Evolutionary conservation across 805 yeast genomes (phyloP).

Genomic region (Lipomyces anomalus): DNA sequence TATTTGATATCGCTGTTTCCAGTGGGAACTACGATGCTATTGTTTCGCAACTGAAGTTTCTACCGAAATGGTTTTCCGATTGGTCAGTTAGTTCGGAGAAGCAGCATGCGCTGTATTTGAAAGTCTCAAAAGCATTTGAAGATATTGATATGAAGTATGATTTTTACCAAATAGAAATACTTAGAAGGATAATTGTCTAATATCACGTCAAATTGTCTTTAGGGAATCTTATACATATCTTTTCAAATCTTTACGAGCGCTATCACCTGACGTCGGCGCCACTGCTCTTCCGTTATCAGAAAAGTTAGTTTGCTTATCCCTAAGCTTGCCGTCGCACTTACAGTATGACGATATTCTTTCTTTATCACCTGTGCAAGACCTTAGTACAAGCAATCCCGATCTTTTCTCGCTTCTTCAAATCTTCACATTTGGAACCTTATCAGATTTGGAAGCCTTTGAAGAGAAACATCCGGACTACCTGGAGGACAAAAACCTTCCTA

Average conservation of each 20-base stretch:
- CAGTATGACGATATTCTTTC: conserved; percentile 31
- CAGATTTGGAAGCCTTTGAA: conserved; percentile 15
- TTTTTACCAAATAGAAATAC: too few species aligned
- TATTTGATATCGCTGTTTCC: conserved; percentile 33
- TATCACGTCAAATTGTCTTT: too few species aligned
- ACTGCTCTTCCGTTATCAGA: neutral
- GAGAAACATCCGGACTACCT: conserved; percentile 8
- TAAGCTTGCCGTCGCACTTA: conserved; percentile 27
- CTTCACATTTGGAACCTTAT: conserved; percentile 25
- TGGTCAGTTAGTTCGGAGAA: conserved; percentile 32
- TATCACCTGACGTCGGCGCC: neutral
- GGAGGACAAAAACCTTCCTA: conserved; percentile 5
- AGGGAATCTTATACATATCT: neutral
- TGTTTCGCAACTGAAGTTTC: conserved; percentile 35
- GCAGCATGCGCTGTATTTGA: conserved; percentile 27
- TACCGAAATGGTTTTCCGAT: conserved; percentile 35
- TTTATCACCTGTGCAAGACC: conserved; percentile 30
- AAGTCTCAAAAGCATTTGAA: conserved; percentile 2
- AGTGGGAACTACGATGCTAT: conserved; percentile 34
- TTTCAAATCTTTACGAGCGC: neutral
- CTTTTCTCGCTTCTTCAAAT: conserved; percentile 28
- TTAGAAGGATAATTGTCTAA: too few species aligned
- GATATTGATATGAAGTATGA: neutral
- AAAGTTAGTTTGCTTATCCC: conserved; percentile 26
- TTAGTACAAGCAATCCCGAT: conserved; percentile 23